Base-by-base conservation (phyloP, 306 rosid species). In the Vigna reflexopilosa region DNA sequence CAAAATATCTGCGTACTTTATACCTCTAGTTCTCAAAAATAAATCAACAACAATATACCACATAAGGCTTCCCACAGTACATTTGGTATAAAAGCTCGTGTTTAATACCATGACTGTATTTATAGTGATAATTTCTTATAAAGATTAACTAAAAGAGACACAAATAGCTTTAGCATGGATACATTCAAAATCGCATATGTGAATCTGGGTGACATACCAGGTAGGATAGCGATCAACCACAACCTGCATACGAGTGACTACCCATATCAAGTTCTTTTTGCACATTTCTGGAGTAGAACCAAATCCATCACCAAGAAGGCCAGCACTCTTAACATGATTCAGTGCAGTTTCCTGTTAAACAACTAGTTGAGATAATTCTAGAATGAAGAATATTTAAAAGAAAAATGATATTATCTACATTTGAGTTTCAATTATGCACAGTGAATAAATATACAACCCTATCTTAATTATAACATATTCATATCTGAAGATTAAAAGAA, bases 281-380 rank as follows among this genome's bases (percentile, higher is more conserved):
- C 94, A 87, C 99, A 96, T 96, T 88, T 91, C 98, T 40, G 96
- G 98, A 0, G 99, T 96, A 13, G 99, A 86, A 85, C 99, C 99
- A 84, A 96, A 93, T 58, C 99, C 99, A 80, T 91, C 97, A 28
- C 91, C 99, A 67, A 96, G 88, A 79, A 96, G 94, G 64, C 98
- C 98, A 84, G 91, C 98, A 74, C 73, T 70, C 87, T 93, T 96
- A 59, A 93, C 98, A 86, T 96, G 99, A 89, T 96, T 96, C 74
- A 96, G 97, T 3, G 99, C 98, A 28, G 99, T 90, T 90, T 96
- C 99, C 99, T 96, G 86, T 63, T 52, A 83, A 83, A 67, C 79
- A 76, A 70, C 81, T 14, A 12, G 71, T 48, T 49, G 70, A 20
- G 65, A 81, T 48, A 19, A 75, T 38, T 36, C 77, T 20, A 62